phyloP scores from a whole-genome alignment of 768 basidiomycete species.

The Holtermanniella nyarrowii region DNA sequence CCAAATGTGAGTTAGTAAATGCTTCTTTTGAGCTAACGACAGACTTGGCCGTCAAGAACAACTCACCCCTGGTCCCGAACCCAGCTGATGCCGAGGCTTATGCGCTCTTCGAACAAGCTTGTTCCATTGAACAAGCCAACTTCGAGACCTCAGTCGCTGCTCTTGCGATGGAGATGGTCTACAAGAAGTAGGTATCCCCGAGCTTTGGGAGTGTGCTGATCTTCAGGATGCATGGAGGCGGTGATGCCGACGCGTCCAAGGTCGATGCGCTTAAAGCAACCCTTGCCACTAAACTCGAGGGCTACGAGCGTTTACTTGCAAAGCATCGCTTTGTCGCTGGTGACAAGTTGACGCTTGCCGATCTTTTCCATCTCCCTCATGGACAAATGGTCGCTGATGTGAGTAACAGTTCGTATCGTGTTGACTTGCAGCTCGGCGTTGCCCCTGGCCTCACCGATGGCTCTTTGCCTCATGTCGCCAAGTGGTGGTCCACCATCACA shows the following conservation, averaged over 20 bases:
- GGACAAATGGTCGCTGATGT: conserved; percentile 34
- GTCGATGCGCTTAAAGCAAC: conserved; percentile 41
- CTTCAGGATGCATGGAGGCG: background rate
- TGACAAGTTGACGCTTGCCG: conserved; percentile 50
- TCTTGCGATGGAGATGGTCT: conserved; percentile 47
- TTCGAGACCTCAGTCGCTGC: conserved; percentile 49
- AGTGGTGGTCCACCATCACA: conserved; percentile 15
- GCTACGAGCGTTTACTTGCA: conserved; percentile 51
- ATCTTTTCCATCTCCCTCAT: conserved; percentile 52
- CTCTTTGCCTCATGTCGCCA: conserved; percentile 9
- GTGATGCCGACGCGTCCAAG: conserved; percentile 3
- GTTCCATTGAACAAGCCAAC: conserved; percentile 48
- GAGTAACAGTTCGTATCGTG: background rate
- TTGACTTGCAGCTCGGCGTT: background rate
- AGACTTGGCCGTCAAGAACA: conserved; percentile 50
- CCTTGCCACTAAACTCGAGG: conserved; percentile 43
- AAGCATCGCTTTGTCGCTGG: conserved; percentile 51
- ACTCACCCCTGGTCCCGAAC: conserved; percentile 46
- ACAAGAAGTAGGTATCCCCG: conserved; percentile 45
- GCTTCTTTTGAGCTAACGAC: background rate
- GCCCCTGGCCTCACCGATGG: conserved; percentile 10
- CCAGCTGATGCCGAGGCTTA: conserved; percentile 38
- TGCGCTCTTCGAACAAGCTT: conserved; percentile 40
- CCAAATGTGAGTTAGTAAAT: conserved; percentile 14
- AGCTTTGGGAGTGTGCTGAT: background rate